Base-by-base conservation (phyloP, 148 eudicot species). In the Rhododendron vialii region DNA sequence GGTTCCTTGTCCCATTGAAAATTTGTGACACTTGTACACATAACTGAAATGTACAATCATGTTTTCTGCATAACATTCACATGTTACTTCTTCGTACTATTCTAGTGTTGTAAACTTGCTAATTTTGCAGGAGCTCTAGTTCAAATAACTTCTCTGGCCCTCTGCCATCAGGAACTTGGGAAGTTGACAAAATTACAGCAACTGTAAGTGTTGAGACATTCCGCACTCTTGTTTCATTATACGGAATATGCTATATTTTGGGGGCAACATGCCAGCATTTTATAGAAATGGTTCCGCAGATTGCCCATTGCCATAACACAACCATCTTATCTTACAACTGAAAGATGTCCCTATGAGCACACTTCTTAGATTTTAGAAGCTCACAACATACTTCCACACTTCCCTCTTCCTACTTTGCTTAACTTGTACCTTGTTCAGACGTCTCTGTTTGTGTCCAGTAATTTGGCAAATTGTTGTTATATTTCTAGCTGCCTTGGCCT, bases 71-170 rank as follows among this genome's bases (percentile, higher is more conserved):
- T 13, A 13, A 28, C 7, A 13, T 30, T 69, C 6, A 30, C 1
- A 28, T 12, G 38, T 69, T 30, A 45, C 45, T 5, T 33, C 35
- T 50, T 50, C 3, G 2, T 73, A 50, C 38, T 48, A 74, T 63
- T 47, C 18, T 28, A 18, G 6, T 20, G 47, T 22, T 28, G 18
- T 61, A 51, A 12, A 51, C 80, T 74, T 87, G 24, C n/a, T 74
- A 73, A 78, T 69, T 79, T 63, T 90, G 84, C 91, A 96, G 98
- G 86, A 69, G 75, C 7, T 28, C 85, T 88, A 45, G 33, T 95
- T 85, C 93, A 59, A 96, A 93, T 86, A 95, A 92, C 84, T 94
- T 95, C 87, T 89, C 92, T 83, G 98, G 98, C 4, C 87, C 98
- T 78, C 75, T 96, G 81, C 99, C 99, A 82, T 85, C 97, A 71